A percentile compares a stretch with the other conserved stretches of the same genome.
phyloP scores from a whole-genome alignment of 2,329 filamentous ascomycete species.

The Talaromyces sp. region DNA sequence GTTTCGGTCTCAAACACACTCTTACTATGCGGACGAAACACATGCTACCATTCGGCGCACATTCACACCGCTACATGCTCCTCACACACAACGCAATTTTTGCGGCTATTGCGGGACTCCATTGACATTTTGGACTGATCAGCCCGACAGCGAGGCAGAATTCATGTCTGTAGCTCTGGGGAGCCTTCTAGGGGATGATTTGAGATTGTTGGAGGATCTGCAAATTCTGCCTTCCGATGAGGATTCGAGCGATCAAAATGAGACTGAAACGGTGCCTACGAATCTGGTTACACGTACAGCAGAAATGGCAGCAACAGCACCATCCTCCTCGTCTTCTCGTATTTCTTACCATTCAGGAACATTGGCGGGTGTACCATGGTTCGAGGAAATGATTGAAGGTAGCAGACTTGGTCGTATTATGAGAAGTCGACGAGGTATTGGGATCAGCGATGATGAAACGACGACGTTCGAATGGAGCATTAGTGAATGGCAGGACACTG shows the following conservation, averaged over 20 bases:
- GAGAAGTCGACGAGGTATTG: constrained; percentile 56
- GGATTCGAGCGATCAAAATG: constrained; percentile 16
- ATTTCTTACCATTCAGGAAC: constrained; percentile 36
- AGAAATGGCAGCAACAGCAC: not conserved
- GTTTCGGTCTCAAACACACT: constrained; percentile 72
- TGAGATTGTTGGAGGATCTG: constrained; percentile 69
- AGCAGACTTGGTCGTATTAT: constrained; percentile 68
- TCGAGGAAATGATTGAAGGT: constrained; percentile 75
- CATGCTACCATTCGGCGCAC: constrained; percentile 62
- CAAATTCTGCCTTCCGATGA: constrained; percentile 61
- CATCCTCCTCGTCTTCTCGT: constrained; percentile 18
- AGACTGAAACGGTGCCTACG: not conserved
- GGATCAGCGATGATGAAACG: constrained; percentile 60
- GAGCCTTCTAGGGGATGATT: constrained; percentile 67
- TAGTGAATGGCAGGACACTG: constrained; percentile 61
- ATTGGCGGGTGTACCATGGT: constrained; percentile 70
- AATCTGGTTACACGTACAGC: not conserved
- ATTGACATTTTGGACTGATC: constrained; percentile 77
- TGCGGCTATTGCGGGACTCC: constrained; percentile 91
- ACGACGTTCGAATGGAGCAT: constrained; percentile 79
- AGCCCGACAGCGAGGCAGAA: constrained; percentile 65
- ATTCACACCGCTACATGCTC: constrained; percentile 60
- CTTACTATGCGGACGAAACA: constrained; percentile 76
- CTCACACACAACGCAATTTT: constrained; percentile 68
- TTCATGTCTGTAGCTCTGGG: constrained; percentile 81